Evolutionary conservation across 73 alveolate genomes (phyloP).

Genomic region (Stentor roeselii): DNA sequence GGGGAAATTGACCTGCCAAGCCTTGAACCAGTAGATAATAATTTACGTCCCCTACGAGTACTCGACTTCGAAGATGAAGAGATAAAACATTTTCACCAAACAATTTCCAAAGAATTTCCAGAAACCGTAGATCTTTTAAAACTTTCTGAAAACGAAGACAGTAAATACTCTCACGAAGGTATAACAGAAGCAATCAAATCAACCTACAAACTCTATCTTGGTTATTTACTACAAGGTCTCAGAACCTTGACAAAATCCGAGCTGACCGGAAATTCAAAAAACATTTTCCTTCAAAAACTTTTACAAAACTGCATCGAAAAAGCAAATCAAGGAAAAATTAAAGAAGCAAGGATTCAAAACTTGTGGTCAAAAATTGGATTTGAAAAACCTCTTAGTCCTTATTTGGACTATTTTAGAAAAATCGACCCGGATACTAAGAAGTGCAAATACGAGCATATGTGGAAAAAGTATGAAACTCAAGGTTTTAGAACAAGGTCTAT

Average conservation of each 20-base stretch:
- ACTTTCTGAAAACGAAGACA: not conserved
- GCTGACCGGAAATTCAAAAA: not conserved
- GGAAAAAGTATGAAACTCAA: not conserved
- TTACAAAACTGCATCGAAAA: not conserved
- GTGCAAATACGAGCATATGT: not conserved
- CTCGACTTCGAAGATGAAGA: slow-evolving; percentile 2
- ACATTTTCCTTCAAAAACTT: not conserved
- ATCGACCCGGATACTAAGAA: not conserved
- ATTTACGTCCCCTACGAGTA: slow-evolving; percentile 30
- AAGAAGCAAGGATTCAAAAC: not conserved
- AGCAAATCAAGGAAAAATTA: slow-evolving; percentile 6
- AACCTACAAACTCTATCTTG: not conserved
- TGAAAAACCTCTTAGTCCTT: not conserved
- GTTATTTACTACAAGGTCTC: not conserved
- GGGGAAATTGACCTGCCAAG: slow-evolving; percentile 37
- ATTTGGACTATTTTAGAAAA: slow-evolving; percentile 5
- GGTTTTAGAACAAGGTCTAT: not conserved
- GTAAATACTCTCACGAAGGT: not conserved
- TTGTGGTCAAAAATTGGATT: not conserved
- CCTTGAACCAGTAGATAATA: slow-evolving; percentile 36
- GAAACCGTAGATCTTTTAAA: slow-evolving; percentile 6
- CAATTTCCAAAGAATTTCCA: not conserved
- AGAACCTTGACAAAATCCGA: not conserved
- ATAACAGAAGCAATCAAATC: not conserved
- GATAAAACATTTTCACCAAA: not conserved